Evolutionary conservation across 2,329 filamentous ascomycete species (phyloP).

Genomic region (Xylaria arbuscula): DNA sequence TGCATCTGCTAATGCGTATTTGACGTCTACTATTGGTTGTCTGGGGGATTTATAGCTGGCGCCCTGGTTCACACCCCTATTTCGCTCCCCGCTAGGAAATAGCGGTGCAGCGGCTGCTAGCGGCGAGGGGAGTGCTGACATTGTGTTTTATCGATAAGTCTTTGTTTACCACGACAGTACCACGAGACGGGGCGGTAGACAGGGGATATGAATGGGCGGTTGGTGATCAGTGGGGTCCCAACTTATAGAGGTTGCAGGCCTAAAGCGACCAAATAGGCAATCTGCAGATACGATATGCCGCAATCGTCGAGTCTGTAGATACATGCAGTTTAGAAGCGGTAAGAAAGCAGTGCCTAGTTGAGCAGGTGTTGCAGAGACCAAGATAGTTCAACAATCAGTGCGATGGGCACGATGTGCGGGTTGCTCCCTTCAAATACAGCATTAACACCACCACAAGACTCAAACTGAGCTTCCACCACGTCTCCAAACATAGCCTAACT

Average conservation of each 20-base stretch:
- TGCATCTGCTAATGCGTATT: constrained; percentile 43
- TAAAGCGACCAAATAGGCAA: constrained; percentile 16
- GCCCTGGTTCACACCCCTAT: constrained; percentile 42
- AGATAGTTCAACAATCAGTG: constrained; percentile 13
- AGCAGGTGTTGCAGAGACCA: too few relatives aligned
- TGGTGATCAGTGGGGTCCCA: constrained; percentile 17
- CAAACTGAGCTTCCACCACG: constrained; percentile 18
- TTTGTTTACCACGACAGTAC: constrained; percentile 4
- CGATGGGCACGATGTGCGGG: constrained; percentile 18
- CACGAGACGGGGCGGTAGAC: too few relatives aligned
- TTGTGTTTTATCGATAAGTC: constrained; percentile 36
- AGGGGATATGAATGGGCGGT: constrained; percentile 6
- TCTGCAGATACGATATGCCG: background rate
- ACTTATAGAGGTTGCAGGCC: constrained; percentile 32
- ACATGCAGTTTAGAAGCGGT: background rate
- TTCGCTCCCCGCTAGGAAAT: constrained; percentile 40
- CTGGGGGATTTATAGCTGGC: constrained; percentile 41
- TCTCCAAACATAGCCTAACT: constrained; percentile 17
- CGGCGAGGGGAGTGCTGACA: constrained; percentile 28
- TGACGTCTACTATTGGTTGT: constrained; percentile 47
- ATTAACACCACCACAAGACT: constrained; percentile 8
- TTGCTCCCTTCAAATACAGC: constrained; percentile 33
- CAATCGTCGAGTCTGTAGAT: constrained; percentile 1
- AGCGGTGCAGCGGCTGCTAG: constrained; percentile 16
- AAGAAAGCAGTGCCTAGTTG: background rate